Evolutionary conservation across 108 stramenopile species (phyloP).

Genomic region (Seminavis robusta): DNA sequence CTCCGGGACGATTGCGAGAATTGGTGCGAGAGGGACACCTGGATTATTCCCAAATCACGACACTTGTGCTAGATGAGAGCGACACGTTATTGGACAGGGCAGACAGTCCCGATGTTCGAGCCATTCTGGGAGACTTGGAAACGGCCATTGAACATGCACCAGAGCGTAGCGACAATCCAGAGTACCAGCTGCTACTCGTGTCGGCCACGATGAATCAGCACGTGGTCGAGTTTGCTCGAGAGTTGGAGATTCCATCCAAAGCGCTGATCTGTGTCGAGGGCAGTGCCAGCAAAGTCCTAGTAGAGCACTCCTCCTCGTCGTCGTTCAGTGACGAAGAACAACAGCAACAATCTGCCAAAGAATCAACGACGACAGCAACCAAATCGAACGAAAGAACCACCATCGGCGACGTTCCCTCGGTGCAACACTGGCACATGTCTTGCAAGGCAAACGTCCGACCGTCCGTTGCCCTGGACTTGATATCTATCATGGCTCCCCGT

Average conservation of each 20-base stretch:
- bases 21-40: slow-evolving; percentile 41
- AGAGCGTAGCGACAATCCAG: slow-evolving; percentile 38
- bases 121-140: too few species aligned
- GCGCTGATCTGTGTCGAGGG: too few species aligned
- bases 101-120: slow-evolving; percentile 39
- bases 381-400: not conserved
- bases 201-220: slow-evolving; percentile 46
- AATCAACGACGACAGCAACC: not conserved
- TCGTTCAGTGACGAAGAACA: too few species aligned
- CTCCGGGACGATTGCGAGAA: slow-evolving; percentile 47
- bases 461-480: slow-evolving; percentile 36
- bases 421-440: slow-evolving; percentile 49
- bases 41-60: slow-evolving; percentile 15
- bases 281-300: not conserved
- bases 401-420: slow-evolving; percentile 9
- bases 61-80: slow-evolving; percentile 48
- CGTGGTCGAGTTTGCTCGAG: slow-evolving; percentile 34
- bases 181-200: slow-evolving; percentile 53
- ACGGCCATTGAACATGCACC: too few species aligned
- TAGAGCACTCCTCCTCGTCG: too few species aligned
- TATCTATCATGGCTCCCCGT: slow-evolving; percentile 34
- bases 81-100: slow-evolving; percentile 38
- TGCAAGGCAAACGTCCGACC: slow-evolving; percentile 27
- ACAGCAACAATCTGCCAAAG: too few species aligned
- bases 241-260: slow-evolving; percentile 30